Conservation (phyloP, 208 protist genomes). For the Phytomonas francai region DNA sequence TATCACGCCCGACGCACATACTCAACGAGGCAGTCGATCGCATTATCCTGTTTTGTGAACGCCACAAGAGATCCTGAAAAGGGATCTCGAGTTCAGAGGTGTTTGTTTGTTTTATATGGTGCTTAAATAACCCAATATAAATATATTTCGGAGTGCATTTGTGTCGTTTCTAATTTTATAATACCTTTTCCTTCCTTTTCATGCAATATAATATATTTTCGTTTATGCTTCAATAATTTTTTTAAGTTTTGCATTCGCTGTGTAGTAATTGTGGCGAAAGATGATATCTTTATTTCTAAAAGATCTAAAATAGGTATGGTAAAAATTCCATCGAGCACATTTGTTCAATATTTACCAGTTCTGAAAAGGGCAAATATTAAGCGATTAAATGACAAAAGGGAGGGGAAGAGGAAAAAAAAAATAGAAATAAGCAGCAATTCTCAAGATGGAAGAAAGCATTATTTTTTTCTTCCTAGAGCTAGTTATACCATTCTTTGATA, state of each 20-base stretch:
- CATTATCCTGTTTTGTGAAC: constrained; percentile 69
- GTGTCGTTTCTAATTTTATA: not conserved
- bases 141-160: too few relatives aligned
- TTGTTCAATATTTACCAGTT: constrained; percentile 1
- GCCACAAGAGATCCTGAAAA: constrained; percentile 24
- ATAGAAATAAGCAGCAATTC: constrained; percentile 10
- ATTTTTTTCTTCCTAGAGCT: constrained; percentile 6
- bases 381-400: not conserved
- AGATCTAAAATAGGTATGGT: constrained; percentile 12
- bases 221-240: constrained; percentile 3
- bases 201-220: not conserved
- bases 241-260: not conserved
- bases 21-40: constrained; percentile 71
- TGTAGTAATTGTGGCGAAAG: constrained; percentile 4
- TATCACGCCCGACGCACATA: constrained; percentile 59
- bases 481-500: constrained; percentile 12
- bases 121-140: too few relatives aligned
- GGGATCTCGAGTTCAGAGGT: not conserved
- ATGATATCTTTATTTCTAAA: constrained; percentile 3
- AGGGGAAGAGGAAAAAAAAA: constrained; percentile 1
- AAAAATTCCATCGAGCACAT: constrained; percentile 1
- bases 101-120: not conserved
- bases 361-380: not conserved
- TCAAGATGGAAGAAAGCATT: not conserved
- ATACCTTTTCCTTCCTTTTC: constrained; percentile 3